Base-by-base conservation (phyloP, 192 early-diverging fungal genomes). In the Pilaira anomala region DNA sequence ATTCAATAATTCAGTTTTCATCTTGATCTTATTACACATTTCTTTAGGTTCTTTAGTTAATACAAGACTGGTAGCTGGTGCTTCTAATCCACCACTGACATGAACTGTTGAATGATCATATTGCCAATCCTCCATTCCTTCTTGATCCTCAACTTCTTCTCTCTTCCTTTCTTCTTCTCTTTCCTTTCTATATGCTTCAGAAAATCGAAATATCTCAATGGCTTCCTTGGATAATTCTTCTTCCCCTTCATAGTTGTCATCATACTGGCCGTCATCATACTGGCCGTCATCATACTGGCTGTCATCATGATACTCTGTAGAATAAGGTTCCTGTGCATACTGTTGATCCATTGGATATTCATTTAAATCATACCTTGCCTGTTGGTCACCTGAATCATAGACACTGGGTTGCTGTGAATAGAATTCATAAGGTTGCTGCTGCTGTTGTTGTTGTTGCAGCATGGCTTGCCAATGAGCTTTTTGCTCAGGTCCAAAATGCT, bases 201-300 rank as follows among this genome's bases (percentile, higher is more conserved):
- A 70, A 41, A 70, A 70, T 45, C 48, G 21, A 39, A 70, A 64
- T 24, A 70, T 70, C 14, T 57, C 68, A 48, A 70, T 60, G 12
- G 62, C 56, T 46, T 70, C 61, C 24, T 61, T 59, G 28, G 56
- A 60, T 25, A 70, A 26, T 28, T 50, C 16, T 19, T 41, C 33
- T 7, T 46, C 46, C 16, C 33, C 52, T 18, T 55, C 53, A 25
- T 51, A 19, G 12, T 51, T 5, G 18, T 30, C 3, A 9, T 55
- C 13, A 5, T 60, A 22, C 24, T 33, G 26, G 14, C 16, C 21
- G 19, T 25, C 49, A 26, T 51, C 2, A 6, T 51, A 28, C 49
- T 51, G 49, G 8, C 46, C 25, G 7, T 16, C n/a, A 26, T 46
- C 0, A 3, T 44, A 16, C 14, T 46, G 26, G 14, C 49, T 24